Conservation (phyloP, 2,329 filamentous ascomycete species). For the Colletotrichum trifolii region DNA sequence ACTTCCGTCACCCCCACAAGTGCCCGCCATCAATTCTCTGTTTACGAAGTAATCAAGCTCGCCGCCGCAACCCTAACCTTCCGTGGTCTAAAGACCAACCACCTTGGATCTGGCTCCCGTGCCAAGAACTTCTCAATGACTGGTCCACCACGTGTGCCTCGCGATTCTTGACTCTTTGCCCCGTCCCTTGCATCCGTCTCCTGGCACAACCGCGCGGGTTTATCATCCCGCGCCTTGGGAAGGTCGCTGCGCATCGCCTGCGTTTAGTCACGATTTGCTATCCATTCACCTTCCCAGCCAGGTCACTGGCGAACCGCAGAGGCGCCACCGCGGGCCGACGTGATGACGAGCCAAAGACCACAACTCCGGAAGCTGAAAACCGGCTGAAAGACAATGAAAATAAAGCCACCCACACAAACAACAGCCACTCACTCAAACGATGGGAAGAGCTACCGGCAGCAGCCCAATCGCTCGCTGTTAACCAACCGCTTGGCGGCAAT, state of each 20-base stretch:
- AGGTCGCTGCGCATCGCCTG: no score
- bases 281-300: no score
- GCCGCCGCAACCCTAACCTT: conserved; percentile 23
- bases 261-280: no score
- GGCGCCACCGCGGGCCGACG: conserved; percentile 22
- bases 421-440: background rate
- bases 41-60: conserved; percentile 5
- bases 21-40: conserved; percentile 8
- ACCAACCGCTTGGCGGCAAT: conserved; percentile 27
- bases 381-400: conserved; percentile 4
- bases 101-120: conserved; percentile 10
- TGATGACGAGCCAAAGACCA: conserved; percentile 3
- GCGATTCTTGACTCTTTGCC: no score
- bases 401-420: conserved; percentile 7
- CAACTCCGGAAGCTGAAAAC: conserved; percentile 13
- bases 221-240: no score
- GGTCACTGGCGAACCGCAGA: background rate
- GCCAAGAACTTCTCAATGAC: conserved; percentile 23
- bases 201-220: background rate
- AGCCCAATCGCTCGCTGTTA: conserved; percentile 23
- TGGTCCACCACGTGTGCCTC: conserved; percentile 11
- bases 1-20: background rate
- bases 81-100: background rate
- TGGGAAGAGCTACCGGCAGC: background rate
- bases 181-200: conserved; percentile 3